Percentiles rank a stretch among this genome's conserved stretches.
These are phyloP conservation scores for Aspergillus quadrilineatus DNA, from an alignment of 2,329 filamentous ascomycete genomes.

Conservation along the genomic window DNA sequence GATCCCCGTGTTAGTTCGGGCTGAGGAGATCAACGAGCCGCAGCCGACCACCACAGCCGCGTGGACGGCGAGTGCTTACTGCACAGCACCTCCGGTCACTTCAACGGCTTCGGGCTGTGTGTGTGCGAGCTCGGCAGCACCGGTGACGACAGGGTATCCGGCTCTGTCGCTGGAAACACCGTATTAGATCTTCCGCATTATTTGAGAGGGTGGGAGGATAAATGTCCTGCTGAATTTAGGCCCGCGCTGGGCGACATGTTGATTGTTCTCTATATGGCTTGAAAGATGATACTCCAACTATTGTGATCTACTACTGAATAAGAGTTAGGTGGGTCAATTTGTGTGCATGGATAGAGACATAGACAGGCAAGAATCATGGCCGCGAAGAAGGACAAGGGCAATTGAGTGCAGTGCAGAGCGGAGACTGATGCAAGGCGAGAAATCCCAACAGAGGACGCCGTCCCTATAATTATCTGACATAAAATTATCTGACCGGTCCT, in stretches of 20 bases:
- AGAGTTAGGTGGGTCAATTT: neutral
- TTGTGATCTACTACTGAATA: neutral
- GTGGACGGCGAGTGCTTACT: constrained; percentile 33
- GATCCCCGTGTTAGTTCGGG: constrained; percentile 52
- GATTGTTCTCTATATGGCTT: neutral
- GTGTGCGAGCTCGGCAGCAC: constrained; percentile 30
- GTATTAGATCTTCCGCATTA: neutral
- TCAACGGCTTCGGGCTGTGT: constrained; percentile 29
- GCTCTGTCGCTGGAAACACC: neutral
- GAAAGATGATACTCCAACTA: neutral
- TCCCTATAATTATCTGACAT: constrained; percentile 7
- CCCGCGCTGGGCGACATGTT: neutral
- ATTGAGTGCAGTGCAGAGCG: neutral
- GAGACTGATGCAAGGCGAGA: constrained; percentile 4
- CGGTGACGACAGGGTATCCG: constrained; percentile 31
- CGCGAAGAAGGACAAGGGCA: neutral
- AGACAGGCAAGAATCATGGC: constrained; percentile 5
- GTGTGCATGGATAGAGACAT: neutral
- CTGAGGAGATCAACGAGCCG: constrained; percentile 28
- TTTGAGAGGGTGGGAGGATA: neutral
- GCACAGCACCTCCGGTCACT: constrained; percentile 33
- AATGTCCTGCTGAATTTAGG: neutral
- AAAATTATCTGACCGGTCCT: constrained; percentile 19
- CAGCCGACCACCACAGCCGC: constrained; percentile 22
- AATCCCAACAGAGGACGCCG: constrained; percentile 8